Percentiles rank a stretch among this genome's conserved stretches.
Evolutionary conservation across 1,139 yeast genomes (phyloP).

Genomic region (Geotrichum cucujoidarum): DNA sequence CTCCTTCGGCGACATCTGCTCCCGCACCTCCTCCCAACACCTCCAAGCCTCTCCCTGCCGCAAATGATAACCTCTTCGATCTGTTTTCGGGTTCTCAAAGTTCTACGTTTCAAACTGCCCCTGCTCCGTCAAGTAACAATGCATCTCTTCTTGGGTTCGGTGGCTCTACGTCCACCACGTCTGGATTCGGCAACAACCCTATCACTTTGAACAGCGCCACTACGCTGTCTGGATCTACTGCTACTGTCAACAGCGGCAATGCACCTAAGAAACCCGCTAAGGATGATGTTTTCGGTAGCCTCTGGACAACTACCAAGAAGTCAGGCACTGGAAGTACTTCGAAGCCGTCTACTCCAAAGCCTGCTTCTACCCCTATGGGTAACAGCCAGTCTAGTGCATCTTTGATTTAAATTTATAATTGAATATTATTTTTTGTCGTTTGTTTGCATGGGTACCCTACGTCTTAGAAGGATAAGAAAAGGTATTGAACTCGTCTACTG

Average conservation of each 20-base stretch:
- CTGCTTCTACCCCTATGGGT: neutral
- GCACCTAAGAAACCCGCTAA: conserved; percentile 39
- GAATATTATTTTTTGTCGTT: neutral
- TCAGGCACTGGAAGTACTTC: conserved; percentile 30
- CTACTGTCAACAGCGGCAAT: conserved; percentile 36
- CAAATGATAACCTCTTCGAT: conserved; percentile 24
- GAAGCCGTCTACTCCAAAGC: conserved; percentile 2
- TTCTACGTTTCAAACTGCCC: conserved; percentile 13
- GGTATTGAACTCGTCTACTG: too few species aligned
- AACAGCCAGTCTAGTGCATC: neutral
- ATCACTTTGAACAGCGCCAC: conserved; percentile 24
- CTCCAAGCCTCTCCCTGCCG: conserved; percentile 24
- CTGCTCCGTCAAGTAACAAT: conserved; percentile 4
- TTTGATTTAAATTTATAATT: neutral
- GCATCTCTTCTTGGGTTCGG: neutral
- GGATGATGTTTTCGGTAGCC: conserved; percentile 75
- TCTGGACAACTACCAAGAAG: conserved; percentile 43
- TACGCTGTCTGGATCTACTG: conserved; percentile 31
- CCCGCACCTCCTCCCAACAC: conserved; percentile 26
- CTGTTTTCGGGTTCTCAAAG: conserved; percentile 23
- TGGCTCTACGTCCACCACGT: conserved; percentile 1
- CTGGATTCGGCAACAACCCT: conserved; percentile 24
- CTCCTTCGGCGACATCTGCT: conserved; percentile 21
- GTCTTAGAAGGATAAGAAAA: too few species aligned
- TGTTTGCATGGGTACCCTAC: neutral